Percentiles rank a stretch among this genome's conserved stretches.
These are phyloP conservation scores for Baorangia bicolor DNA, from an alignment of 768 basidiomycete genomes.

Conservation along the genomic window DNA sequence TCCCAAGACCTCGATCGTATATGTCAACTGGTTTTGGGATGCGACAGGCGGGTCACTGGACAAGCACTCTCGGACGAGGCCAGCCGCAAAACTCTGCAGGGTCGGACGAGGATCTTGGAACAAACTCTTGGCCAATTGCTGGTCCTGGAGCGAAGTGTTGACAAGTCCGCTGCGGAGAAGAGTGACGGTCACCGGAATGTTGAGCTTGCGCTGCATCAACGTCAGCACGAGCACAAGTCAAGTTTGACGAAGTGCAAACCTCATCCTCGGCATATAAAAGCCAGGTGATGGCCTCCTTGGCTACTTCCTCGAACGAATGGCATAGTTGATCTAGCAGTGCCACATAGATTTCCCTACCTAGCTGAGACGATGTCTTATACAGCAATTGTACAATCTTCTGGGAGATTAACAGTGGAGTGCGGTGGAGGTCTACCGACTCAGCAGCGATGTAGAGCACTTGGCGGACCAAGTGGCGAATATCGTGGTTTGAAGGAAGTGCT, in stretches of 20 bases:
- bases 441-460: slow-evolving; percentile 82
- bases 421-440: slow-evolving; percentile 74
- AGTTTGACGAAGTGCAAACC: slow-evolving; percentile 43
- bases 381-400: slow-evolving; percentile 96
- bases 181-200: slow-evolving; percentile 89
- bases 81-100: slow-evolving; percentile 78
- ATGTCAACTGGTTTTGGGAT: slow-evolving; percentile 74
- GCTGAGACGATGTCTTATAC: slow-evolving; percentile 82
- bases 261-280: slow-evolving; percentile 95
- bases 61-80: slow-evolving; percentile 83
- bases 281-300: slow-evolving; percentile 97
- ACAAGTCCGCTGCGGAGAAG: slow-evolving; percentile 84
- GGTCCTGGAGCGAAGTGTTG: slow-evolving; percentile 75
- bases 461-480: slow-evolving; percentile 80
- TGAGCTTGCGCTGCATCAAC: slow-evolving; percentile 80
- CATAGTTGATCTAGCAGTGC: slow-evolving; percentile 87
- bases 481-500: slow-evolving; percentile 76
- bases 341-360: slow-evolving; percentile 93
- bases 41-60: slow-evolving; percentile 79
- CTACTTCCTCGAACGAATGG: slow-evolving; percentile 85
- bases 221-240: slow-evolving; percentile 2
- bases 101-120: slow-evolving; percentile 74
- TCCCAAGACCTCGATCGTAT: slow-evolving; percentile 76
- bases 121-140: slow-evolving; percentile 85
- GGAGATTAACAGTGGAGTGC: slow-evolving; percentile 88